Evolutionary conservation across 495 filamentous ascomycete genomes (phyloP), one percentile per base, ranked within the genome.

Genomic region (Hyaloscypha variabilis): DNA sequence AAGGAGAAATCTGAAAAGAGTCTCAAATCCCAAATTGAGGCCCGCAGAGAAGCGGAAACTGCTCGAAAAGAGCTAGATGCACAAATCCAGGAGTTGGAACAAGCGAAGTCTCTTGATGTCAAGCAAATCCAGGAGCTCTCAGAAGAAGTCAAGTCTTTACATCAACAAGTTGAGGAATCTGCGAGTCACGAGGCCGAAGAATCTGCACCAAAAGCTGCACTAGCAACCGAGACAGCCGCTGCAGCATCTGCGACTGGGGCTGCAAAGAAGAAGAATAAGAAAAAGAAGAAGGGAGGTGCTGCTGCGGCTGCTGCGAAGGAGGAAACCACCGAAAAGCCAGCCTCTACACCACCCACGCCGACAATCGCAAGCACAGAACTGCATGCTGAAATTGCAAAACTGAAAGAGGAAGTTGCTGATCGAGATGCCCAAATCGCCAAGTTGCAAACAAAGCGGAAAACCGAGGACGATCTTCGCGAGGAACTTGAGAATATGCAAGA

Each of bases 401-500:
- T 85, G 8, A 77, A 76, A 28, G 71, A 69, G 2, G 77, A 84
- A 61, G 59, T 85, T 58, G 51, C 66, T 1, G 73, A 74, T 11
- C 63, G 80, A 3, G 76, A 78, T 26, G 79, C 78, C 42, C 80
- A 82, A 63, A 79, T 90, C 4, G 77, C 80, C 39, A 75, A 76
- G 2, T 74, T 95, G 34, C 84, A 84, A 50, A 74, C 80, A n/a
- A 84, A 90, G 62, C 65, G 96, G 13, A 77, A 81, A n/a, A 81
- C 89, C 29, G 96, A 94, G 64, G 92, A 95, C n/a, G 89, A 88
- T 17, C 76, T 97, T 34, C 83, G 83, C 52, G 94, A 97, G 68
- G 93, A 97, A 74, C 90, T 97, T 63, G 94, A 97, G 73, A 85
- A 83, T 17, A 79, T 97, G 60, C 87, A 87, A 42, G 92, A 97